Base-by-base conservation (phyloP, 768 basidiomycete species). In the Leccinum imitatum region DNA sequence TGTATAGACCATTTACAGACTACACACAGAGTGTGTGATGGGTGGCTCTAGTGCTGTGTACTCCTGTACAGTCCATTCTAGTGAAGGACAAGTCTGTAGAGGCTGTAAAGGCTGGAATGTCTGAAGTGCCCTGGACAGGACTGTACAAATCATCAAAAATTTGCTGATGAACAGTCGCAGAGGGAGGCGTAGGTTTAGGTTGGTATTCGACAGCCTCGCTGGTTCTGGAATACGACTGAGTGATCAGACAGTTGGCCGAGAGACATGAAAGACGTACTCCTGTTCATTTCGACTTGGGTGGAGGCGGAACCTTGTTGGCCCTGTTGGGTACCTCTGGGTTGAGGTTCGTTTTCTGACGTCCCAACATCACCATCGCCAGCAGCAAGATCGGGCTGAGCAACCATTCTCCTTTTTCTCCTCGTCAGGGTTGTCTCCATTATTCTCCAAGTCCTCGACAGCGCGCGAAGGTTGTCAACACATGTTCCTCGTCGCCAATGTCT, bases 341-440 rank as follows among this genome's bases (percentile, higher is more conserved):
- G 63, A n/a, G 61, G 56, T 50, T 67, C 61, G 46, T 64, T 52
- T 54, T 65, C 64, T 47, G 58, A 39, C 53, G 46, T 59, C 41
- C 64, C 65, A 5, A 54, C 19, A 50, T 75, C 69, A 19, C 57
- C 72, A 48, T 71, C 60, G 7, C 72, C 72, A 35, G 63, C 50
- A 5, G 62, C 57, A 23, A 80, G 65, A 56, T 81, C 80, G 11
- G 80, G 77, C 57, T 69, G 71, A 41, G 75, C 76, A 25, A 70
- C 58, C 59, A 14, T 71, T 60, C 1, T 70, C 67, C 25, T 66
- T 64, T 41, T 69, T 65, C 6, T 65, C 68, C 6, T 76, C 71
- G 21, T 75, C 72, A 6, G 65, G 63, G 35, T 71, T 63, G 25
- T 75, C 76, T 52, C 66, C 63, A 13, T 62, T 61, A 13, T 68